Conservation (phyloP, 2,329 filamentous ascomycete species). For the Stagonosporopsis vannaccii region DNA sequence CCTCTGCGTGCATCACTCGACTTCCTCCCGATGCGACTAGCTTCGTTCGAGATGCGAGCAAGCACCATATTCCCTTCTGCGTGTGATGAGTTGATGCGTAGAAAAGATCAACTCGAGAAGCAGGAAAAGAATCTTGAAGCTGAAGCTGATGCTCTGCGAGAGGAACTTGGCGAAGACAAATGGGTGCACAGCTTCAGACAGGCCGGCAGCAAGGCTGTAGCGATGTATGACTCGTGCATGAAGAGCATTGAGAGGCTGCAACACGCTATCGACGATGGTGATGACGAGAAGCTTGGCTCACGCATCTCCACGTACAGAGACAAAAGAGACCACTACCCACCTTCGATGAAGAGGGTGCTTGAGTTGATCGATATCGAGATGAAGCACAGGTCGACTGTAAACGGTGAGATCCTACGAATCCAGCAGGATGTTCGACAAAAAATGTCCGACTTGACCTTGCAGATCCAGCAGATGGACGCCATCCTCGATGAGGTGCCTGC, state of each 20-base stretch:
- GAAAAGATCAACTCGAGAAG: constrained; percentile 77
- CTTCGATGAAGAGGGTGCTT: constrained; percentile 88
- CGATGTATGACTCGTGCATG: constrained; percentile 96
- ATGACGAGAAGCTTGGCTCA: constrained; percentile 66
- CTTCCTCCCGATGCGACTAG: constrained; percentile 93
- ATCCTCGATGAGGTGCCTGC: constrained; percentile 72
- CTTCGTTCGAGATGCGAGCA: constrained; percentile 82
- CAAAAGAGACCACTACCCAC: constrained; percentile 92
- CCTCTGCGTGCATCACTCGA: constrained; percentile 90
- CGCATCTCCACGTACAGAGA: constrained; percentile 93
- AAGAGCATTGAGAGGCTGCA: constrained; percentile 83
- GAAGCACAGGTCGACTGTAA: constrained; percentile 92
- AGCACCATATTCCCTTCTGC: constrained; percentile 84
- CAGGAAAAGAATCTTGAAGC: constrained; percentile 87
- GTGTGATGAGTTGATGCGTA: constrained; percentile 84
- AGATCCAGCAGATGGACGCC: constrained; percentile 79
- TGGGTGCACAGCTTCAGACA: constrained; percentile 97
- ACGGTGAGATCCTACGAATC: constrained; percentile 89
- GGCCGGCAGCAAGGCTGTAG: constrained; percentile 87
- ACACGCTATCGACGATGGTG: constrained; percentile 77
- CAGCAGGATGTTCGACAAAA: constrained; percentile 85
- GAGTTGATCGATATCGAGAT: constrained; percentile 96
- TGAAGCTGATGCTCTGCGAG: constrained; percentile 84
- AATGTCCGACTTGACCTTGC: constrained; percentile 77
- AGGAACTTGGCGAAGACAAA: constrained; percentile 91